These are phyloP conservation scores for Diaporthe batatas DNA, from an alignment of 2,329 filamentous ascomycete genomes.

Conservation along the genomic window DNA sequence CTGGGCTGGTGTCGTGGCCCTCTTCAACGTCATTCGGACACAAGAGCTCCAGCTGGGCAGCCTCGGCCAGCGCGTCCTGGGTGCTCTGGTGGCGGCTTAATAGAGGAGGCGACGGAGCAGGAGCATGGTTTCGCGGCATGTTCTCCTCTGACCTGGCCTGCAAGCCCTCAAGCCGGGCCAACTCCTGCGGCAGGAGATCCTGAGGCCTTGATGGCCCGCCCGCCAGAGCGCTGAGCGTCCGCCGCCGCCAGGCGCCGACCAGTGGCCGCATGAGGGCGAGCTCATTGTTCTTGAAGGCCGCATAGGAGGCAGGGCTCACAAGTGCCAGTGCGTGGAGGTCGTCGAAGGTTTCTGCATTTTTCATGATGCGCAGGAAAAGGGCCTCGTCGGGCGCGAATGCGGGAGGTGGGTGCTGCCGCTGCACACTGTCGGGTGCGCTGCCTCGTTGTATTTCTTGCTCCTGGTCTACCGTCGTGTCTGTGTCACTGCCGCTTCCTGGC, in stretches of 20 bases:
- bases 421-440: not conserved
- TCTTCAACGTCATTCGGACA: not conserved
- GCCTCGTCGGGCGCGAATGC: conserved; percentile 46
- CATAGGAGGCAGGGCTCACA: conserved; percentile 58
- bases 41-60: conserved; percentile 17
- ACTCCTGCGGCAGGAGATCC: conserved; percentile 26
- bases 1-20: not conserved
- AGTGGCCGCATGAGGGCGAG: conserved; percentile 51
- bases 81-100: not conserved
- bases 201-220: conserved; percentile 34
- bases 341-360: conserved; percentile 54
- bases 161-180: not conserved
- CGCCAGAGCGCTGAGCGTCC: conserved; percentile 27
- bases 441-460: not conserved
- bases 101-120: not conserved
- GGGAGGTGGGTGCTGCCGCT: not conserved
- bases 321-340: conserved; percentile 60
- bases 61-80: conserved; percentile 21
- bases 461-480: not conserved
- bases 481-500: conserved; percentile 45
- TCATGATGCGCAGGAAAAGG: conserved; percentile 57
- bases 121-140: not conserved
- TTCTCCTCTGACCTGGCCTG: not conserved
- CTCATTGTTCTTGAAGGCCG: conserved; percentile 61
- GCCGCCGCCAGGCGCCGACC: conserved; percentile 44